These are phyloP conservation scores for Globisporangium camurandrum DNA, from an alignment of 352 stramenopile species.

Conservation along the genomic window DNA sequence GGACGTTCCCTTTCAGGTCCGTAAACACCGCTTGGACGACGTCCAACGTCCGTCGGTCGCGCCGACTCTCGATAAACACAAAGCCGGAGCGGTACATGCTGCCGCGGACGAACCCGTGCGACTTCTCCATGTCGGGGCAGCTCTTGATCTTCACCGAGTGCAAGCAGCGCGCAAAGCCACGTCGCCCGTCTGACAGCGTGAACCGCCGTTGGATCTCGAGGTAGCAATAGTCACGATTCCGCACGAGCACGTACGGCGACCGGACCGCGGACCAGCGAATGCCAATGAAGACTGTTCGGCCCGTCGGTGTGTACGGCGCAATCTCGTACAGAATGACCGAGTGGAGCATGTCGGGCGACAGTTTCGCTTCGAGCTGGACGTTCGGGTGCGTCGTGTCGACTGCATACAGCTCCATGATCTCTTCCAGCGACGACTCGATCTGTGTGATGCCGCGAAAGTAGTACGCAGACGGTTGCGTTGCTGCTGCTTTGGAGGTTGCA, in stretches of 20 bases:
- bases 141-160: slow-evolving; percentile 85
- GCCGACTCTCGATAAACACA: slow-evolving; percentile 71
- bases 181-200: slow-evolving; percentile 38
- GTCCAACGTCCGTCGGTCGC: slow-evolving; percentile 65
- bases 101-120: slow-evolving; percentile 63
- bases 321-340: slow-evolving; percentile 79
- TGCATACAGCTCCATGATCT: slow-evolving; percentile 69
- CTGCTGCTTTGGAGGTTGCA: no score
- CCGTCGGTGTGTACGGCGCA: slow-evolving; percentile 36
- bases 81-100: slow-evolving; percentile 80
- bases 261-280: slow-evolving; percentile 71
- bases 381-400: slow-evolving; percentile 69
- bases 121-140: slow-evolving; percentile 77
- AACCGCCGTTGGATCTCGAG: slow-evolving; percentile 73
- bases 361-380: slow-evolving; percentile 64
- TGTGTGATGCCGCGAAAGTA: slow-evolving; percentile 70
- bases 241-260: slow-evolving; percentile 64
- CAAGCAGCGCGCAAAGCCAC: slow-evolving; percentile 63
- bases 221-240: slow-evolving; percentile 73
- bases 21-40: slow-evolving; percentile 78
- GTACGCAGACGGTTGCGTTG: slow-evolving; percentile 49
- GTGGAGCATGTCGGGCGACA: slow-evolving; percentile 66
- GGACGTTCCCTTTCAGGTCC: slow-evolving; percentile 73
- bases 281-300: slow-evolving; percentile 60
- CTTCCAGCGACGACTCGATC: slow-evolving; percentile 54